These are phyloP conservation scores for Talaromyces stipitatus DNA, from an alignment of 495 filamentous ascomycete genomes.

Conservation along the genomic window DNA sequence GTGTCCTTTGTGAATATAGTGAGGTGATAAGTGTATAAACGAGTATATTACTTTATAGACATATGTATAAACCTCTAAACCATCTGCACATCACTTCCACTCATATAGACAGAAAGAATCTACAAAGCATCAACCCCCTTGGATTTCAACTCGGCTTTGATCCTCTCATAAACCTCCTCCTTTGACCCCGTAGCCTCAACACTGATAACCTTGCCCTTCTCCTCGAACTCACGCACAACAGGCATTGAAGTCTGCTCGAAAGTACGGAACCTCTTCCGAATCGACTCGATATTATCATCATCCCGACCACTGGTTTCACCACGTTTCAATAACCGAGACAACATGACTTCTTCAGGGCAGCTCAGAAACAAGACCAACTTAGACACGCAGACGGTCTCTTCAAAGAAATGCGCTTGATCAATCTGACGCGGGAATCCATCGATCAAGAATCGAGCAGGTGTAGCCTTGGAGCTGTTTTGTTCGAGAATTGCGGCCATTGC, in stretches of 20 bases:
- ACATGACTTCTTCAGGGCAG: conserved; percentile 83
- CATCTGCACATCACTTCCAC: conserved; percentile 4
- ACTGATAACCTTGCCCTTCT: conserved; percentile 68
- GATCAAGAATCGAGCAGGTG: conserved; percentile 65
- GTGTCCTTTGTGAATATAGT: not conserved
- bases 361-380: conserved; percentile 85
- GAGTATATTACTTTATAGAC: conserved; percentile 5
- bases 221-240: conserved; percentile 79
- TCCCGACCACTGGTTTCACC: conserved; percentile 85
- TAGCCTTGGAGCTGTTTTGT: conserved; percentile 14
- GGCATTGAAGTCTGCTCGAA: conserved; percentile 97
- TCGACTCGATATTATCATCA: conserved; percentile 92
- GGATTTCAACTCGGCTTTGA: conserved; percentile 46
- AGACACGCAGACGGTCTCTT: conserved; percentile 76
- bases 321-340: conserved; percentile 70
- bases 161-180: conserved; percentile 67
- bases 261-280: conserved; percentile 88
- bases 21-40: not conserved
- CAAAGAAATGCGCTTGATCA: conserved; percentile 91
- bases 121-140: conserved; percentile 33
- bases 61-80: not conserved
- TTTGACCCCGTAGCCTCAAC: conserved; percentile 59
- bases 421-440: conserved; percentile 95
- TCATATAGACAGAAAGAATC: not conserved
- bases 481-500: conserved; percentile 69